These are phyloP conservation scores for Eucalyptus tenuipes DNA, from an alignment of 345 rosid genomes.

Conservation along the genomic window DNA sequence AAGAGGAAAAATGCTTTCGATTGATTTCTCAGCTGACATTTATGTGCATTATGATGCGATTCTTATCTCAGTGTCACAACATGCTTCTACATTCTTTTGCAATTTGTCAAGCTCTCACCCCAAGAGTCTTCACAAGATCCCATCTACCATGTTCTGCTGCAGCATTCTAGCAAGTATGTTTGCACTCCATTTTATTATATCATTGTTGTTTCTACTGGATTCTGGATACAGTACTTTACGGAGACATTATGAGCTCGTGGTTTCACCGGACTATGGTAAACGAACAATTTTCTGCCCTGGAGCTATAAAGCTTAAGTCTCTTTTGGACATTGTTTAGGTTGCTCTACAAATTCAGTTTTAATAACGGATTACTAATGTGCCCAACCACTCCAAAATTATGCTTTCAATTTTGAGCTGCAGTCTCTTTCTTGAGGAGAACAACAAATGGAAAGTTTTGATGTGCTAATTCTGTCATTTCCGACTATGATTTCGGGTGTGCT, in stretches of 20 bases:
- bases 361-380: not conserved
- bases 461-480: not conserved
- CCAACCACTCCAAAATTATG: not conserved
- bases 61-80: conserved; percentile 35
- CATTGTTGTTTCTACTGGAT: not conserved
- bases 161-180: conserved; percentile 35
- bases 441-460: not conserved
- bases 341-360: not conserved
- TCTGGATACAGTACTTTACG: not conserved
- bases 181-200: not conserved
- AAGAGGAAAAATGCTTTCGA: not conserved
- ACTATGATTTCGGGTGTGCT: not conserved
- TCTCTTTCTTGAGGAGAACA: not conserved
- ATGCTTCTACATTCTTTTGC: conserved; percentile 50
- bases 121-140: conserved; percentile 59
- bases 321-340: not conserved
- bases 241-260: not conserved
- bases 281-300: not conserved
- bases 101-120: conserved; percentile 54
- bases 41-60: not conserved
- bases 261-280: not conserved
- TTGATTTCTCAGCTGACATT: not conserved
- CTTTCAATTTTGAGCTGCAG: not conserved
- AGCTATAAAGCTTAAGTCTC: not conserved
- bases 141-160: conserved; percentile 49